phyloP scores from a whole-genome alignment of 345 rosid species.

The Dipteronia dyeriana region DNA sequence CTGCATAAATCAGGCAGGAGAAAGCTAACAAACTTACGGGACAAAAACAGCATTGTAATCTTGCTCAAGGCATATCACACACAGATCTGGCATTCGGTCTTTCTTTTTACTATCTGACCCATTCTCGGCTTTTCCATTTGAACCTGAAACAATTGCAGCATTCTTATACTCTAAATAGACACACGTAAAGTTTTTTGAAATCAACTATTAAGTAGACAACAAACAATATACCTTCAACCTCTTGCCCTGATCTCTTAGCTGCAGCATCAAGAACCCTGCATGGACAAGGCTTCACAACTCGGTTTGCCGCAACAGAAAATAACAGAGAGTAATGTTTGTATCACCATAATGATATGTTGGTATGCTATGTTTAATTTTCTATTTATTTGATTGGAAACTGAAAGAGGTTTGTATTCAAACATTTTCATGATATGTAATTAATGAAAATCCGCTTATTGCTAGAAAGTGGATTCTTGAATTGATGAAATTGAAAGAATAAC shows the following conservation, averaged over 20 bases:
- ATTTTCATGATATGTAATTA: not conserved
- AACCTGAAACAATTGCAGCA: constrained; percentile 35
- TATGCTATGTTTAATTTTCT: not conserved
- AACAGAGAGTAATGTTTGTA: not conserved
- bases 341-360: not conserved
- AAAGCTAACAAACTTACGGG: constrained; percentile 52
- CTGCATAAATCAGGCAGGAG: constrained; percentile 15
- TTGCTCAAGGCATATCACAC: constrained; percentile 96
- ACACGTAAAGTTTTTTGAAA: constrained; percentile 8
- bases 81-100: constrained; percentile 78
- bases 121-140: constrained; percentile 49
- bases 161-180: constrained; percentile 17
- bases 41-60: constrained; percentile 90
- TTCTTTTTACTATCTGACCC: constrained; percentile 49
- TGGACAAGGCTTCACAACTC: constrained; percentile 23
- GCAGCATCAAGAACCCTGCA: constrained; percentile 94
- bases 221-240: constrained; percentile 54
- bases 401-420: not conserved
- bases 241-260: constrained; percentile 64
- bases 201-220: not conserved
- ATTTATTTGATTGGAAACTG: not conserved
- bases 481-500: not conserved
- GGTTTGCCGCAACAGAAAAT: constrained; percentile 17
- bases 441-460: not conserved
- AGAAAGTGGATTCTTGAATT: not conserved